A percentile compares a stretch with the other conserved stretches of the same genome.
Conservation (phyloP, 2,329 filamentous ascomycete genomes). For the Chaetomium olivaceum region DNA sequence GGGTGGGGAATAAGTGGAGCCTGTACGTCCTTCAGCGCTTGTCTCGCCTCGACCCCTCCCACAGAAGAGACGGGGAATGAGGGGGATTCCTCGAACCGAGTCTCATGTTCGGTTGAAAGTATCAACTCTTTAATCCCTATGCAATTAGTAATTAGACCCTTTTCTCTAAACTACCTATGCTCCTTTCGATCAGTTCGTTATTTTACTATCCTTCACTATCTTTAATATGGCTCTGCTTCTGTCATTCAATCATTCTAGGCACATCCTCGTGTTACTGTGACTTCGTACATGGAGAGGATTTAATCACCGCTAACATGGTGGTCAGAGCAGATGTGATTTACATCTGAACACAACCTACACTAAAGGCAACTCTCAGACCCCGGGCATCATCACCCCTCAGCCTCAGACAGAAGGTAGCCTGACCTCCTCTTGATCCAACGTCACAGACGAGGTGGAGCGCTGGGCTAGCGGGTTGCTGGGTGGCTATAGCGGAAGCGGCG, state of each 20-base stretch:
- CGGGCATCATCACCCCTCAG: no score
- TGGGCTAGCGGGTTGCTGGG: not conserved
- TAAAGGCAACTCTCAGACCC: no score
- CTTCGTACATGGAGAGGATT: no score
- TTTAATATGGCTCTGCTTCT: not conserved
- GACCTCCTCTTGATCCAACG: no score
- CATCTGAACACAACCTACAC: no score
- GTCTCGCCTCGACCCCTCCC: not conserved
- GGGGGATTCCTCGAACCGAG: not conserved
- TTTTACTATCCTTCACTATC: not conserved
- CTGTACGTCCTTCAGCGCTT: not conserved
- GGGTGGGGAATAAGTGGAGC: not conserved
- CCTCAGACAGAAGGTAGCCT: no score
- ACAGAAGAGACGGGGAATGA: no score
- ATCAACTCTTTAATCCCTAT: not conserved
- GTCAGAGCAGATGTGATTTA: no score
- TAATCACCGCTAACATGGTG: no score
- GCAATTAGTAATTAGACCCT: not conserved
- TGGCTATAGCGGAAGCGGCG: not conserved
- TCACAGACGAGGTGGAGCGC: no score
- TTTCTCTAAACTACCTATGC: not conserved
- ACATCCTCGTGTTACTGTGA: not conserved
- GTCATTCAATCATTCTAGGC: not conserved
- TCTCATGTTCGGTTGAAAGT: not conserved
- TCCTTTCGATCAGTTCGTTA: not conserved